Percentiles rank a stretch among this genome's conserved stretches.
Conservation (phyloP, 768 basidiomycete genomes). For the Russula olivacea region DNA sequence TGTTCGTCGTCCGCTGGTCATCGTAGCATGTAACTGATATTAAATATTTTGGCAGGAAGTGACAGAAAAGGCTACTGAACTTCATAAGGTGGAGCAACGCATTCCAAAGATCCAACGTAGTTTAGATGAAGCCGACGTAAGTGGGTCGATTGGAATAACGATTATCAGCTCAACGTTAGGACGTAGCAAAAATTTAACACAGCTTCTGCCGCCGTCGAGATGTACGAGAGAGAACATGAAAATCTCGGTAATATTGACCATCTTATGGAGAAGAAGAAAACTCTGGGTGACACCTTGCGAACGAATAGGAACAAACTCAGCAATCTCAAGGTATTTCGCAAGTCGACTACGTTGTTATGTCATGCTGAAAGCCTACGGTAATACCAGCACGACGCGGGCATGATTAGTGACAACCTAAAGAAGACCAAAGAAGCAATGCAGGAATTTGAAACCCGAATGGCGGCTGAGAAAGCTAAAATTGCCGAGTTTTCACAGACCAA, state of each 20-base stretch:
- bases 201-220: slow-evolving; percentile 35
- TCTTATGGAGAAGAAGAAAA: slow-evolving; percentile 37
- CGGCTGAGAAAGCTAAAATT: slow-evolving; percentile 19
- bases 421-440: slow-evolving; percentile 17
- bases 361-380: not conserved
- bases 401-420: slow-evolving; percentile 14
- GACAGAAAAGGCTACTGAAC: slow-evolving; percentile 37
- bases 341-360: not conserved
- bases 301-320: slow-evolving; percentile 49
- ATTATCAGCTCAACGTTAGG: not conserved
- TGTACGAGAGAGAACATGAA: slow-evolving; percentile 37
- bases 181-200: slow-evolving; percentile 33
- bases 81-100: slow-evolving; percentile 36
- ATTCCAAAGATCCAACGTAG: slow-evolving; percentile 39
- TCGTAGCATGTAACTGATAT: not conserved
- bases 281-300: slow-evolving; percentile 43
- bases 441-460: slow-evolving; percentile 13
- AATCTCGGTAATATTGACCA: slow-evolving; percentile 44
- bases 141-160: slow-evolving; percentile 1
- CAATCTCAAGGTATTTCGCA: slow-evolving; percentile 26
- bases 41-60: slow-evolving; percentile 38
- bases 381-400: slow-evolving; percentile 17
- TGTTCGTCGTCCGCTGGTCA: slow-evolving; percentile 35
- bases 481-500: slow-evolving; percentile 50
- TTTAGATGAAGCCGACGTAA: slow-evolving; percentile 38